phyloP scores from a whole-genome alignment of 2,329 filamentous ascomycete genomes.

The Colletotrichum eleusines region DNA sequence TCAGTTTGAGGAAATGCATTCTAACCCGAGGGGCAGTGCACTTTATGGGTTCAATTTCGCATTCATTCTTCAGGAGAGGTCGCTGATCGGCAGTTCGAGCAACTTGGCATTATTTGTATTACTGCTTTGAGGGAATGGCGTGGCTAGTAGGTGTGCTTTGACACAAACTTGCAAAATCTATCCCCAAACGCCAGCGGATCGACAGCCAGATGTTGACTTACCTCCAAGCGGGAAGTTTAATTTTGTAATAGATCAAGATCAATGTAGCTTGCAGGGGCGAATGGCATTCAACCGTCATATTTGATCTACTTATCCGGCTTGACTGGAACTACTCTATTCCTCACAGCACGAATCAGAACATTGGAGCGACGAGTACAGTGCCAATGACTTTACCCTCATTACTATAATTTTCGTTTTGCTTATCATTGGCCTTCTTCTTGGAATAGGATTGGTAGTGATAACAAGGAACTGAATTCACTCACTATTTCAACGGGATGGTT shows the following conservation, averaged over 20 bases:
- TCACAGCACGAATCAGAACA: too few species aligned
- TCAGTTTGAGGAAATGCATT: conserved; percentile 15
- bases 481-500: too few species aligned
- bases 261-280: too few species aligned
- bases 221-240: neutral
- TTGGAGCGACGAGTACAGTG: too few species aligned
- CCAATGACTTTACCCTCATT: too few species aligned
- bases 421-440: too few species aligned
- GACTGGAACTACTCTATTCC: too few species aligned
- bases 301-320: too few species aligned
- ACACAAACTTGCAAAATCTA: neutral
- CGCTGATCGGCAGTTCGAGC: neutral
- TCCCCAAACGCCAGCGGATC: neutral
- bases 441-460: too few species aligned
- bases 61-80: neutral
- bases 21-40: neutral
- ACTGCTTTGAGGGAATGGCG: neutral
- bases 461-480: too few species aligned
- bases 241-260: neutral
- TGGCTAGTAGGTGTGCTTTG: neutral
- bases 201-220: neutral
- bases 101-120: neutral
- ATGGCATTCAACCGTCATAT: too few species aligned
- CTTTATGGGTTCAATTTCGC: neutral
- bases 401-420: too few species aligned